Percentiles rank a stretch among this genome's conserved stretches.
Conservation (phyloP, 371 early-diverging fungal species). For the Lichtheimia ramosa region DNA sequence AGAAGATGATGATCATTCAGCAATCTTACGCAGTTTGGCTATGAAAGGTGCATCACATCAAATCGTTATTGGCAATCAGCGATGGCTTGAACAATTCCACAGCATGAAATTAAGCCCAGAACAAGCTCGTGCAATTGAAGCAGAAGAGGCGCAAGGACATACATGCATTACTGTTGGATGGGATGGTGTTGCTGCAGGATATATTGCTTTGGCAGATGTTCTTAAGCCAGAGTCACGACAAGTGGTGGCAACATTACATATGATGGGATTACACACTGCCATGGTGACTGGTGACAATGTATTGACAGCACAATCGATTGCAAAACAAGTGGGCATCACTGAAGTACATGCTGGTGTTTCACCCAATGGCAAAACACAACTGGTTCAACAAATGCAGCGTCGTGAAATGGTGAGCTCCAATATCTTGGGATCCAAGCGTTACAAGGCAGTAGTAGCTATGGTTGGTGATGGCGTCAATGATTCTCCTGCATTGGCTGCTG, state of each 20-base stretch:
- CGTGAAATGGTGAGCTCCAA: conserved; percentile 11
- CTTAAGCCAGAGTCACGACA: conserved; percentile 78
- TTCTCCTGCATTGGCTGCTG: conserved; percentile 90
- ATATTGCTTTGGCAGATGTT: conserved; percentile 83
- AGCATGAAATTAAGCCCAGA: conserved; percentile 29
- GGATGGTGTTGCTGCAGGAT: conserved; percentile 66
- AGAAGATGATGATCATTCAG: background rate
- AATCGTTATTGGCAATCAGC: conserved; percentile 77
- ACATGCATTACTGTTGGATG: conserved; percentile 83
- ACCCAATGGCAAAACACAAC: conserved; percentile 84
- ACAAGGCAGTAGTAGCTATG: conserved; percentile 77
- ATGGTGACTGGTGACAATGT: conserved; percentile 96
- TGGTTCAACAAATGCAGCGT: conserved; percentile 68
- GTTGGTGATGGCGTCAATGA: conserved; percentile 99
- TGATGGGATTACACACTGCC: conserved; percentile 74
- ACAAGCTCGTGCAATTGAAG: conserved; percentile 22
- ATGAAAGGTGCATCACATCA: conserved; percentile 10
- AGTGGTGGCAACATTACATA: conserved; percentile 69
- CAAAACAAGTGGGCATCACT: conserved; percentile 68
- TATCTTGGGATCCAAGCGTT: background rate
- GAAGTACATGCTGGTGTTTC: conserved; percentile 91
- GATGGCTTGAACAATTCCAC: conserved; percentile 57
- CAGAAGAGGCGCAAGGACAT: conserved; percentile 61
- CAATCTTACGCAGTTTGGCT: no score
- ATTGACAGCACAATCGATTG: conserved; percentile 77